phyloP scores from a whole-genome alignment of 2,329 filamentous ascomycete species.

The Drechmeria coniospora region DNA sequence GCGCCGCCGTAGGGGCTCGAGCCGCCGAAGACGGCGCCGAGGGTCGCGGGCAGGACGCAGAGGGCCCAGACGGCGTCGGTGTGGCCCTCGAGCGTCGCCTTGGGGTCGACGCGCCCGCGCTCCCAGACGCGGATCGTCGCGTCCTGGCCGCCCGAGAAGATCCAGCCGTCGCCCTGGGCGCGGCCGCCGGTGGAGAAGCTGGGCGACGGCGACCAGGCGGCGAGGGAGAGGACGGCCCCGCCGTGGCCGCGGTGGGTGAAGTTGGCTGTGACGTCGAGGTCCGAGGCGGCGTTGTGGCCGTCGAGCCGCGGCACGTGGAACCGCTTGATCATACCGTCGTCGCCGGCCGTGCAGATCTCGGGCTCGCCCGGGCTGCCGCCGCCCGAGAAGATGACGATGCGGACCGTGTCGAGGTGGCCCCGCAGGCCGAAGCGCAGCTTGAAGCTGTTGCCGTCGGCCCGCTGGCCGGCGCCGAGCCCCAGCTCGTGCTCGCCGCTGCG shows the following conservation, averaged over 20 bases:
- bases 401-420: slow-evolving; percentile 85
- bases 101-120: slow-evolving; percentile 82
- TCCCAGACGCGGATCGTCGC: slow-evolving; percentile 92
- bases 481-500: slow-evolving; percentile 54
- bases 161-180: slow-evolving; percentile 87
- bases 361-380: slow-evolving; percentile 91
- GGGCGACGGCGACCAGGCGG: slow-evolving; percentile 73
- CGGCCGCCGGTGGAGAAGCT: slow-evolving; percentile 83
- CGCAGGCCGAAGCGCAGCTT: slow-evolving; percentile 85
- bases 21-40: slow-evolving; percentile 66
- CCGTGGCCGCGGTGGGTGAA: slow-evolving; percentile 91
- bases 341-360: slow-evolving; percentile 89
- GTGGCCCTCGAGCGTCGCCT: slow-evolving; percentile 85
- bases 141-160: slow-evolving; percentile 94
- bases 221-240: slow-evolving; percentile 75
- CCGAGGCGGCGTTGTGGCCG: slow-evolving; percentile 45
- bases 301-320: slow-evolving; percentile 88
- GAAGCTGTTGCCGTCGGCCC: slow-evolving; percentile 61
- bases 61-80: slow-evolving; percentile 94
- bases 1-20: slow-evolving; percentile 60
- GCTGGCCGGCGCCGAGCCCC: slow-evolving; percentile 35
- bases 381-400: slow-evolving; percentile 90
- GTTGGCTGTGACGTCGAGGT: slow-evolving; percentile 82
- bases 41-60: slow-evolving; percentile 75
- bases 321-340: slow-evolving; percentile 90